A percentile compares a stretch with the other conserved stretches of the same genome.
phyloP scores from a whole-genome alignment of 169 alveolate species.

The Eimeria acervulina region DNA sequence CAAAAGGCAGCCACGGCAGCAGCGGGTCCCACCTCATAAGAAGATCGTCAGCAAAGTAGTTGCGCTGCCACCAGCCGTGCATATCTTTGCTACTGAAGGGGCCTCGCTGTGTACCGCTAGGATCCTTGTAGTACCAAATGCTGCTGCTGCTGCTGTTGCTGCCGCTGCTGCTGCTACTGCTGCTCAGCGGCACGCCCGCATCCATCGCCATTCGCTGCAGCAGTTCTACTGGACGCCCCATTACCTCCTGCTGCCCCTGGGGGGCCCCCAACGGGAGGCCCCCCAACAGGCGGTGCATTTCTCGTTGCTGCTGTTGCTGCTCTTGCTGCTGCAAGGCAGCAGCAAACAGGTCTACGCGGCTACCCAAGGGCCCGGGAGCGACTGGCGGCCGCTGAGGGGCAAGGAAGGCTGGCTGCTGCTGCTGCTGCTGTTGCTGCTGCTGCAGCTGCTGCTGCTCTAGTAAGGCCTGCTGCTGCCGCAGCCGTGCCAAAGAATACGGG shows the following conservation, averaged over 20 bases:
- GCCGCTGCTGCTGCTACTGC: conserved; percentile 9
- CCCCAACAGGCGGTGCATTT: conserved; percentile 28
- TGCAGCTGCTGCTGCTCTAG: conserved; percentile 66
- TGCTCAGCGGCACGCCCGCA: conserved; percentile 20
- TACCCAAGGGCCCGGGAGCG: conserved; percentile 57
- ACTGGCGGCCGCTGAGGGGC: conserved; percentile 45
- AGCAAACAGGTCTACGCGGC: conserved; percentile 47
- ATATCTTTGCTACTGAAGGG: conserved; percentile 71
- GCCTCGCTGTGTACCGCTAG: conserved; percentile 69
- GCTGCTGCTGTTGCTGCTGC: conserved; percentile 67
- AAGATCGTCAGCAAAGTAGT: conserved; percentile 34
- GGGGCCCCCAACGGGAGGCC: conserved; percentile 30
- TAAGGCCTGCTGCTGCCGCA: conserved; percentile 66
- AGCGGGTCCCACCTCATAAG: conserved; percentile 46
- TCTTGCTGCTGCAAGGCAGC: conserved; percentile 57
- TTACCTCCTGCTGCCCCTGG: conserved; percentile 33
- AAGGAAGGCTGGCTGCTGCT: background rate
- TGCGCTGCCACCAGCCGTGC: conserved; percentile 67
- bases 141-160: conserved; percentile 42
- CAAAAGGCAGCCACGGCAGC: conserved; percentile 57
- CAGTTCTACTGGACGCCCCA: conserved; percentile 19
- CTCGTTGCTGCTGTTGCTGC: conserved; percentile 54
- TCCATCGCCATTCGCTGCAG: background rate
- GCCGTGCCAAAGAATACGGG: conserved; percentile 3
- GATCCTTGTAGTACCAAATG: conserved; percentile 61